phyloP scores from a whole-genome alignment of 495 filamentous ascomycete species.

The Evernia prunastri region DNA sequence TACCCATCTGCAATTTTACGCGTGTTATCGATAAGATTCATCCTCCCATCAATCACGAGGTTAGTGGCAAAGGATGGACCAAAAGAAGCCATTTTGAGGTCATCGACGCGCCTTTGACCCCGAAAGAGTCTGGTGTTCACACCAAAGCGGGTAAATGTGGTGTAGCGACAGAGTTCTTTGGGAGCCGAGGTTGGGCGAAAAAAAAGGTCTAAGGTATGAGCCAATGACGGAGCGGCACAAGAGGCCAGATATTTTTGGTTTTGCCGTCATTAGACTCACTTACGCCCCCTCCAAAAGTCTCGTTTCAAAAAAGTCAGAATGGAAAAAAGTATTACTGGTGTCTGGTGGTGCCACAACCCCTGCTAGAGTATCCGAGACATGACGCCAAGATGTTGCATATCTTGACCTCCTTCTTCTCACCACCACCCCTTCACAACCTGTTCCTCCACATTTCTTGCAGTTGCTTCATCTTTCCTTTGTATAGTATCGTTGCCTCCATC shows the following conservation, averaged over 20 bases:
- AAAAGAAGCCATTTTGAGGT: neutral
- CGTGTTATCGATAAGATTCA: neutral
- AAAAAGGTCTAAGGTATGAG: no score
- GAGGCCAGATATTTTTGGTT: neutral
- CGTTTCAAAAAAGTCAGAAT: neutral
- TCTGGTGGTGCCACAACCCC: neutral
- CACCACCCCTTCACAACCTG: neutral
- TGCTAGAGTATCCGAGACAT: neutral
- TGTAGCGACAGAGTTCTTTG: no score
- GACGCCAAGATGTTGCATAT: constrained; percentile 7
- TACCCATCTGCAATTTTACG: neutral
- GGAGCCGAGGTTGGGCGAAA: neutral
- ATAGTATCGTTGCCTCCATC: neutral
- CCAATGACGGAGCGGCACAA: neutral
- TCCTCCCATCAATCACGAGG: no score
- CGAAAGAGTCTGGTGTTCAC: neutral
- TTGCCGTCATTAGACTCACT: neutral
- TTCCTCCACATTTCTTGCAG: neutral
- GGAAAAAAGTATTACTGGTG: no score
- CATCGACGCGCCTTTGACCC: neutral
- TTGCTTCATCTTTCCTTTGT: neutral
- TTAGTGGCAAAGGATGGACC: neutral
- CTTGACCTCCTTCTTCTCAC: neutral
- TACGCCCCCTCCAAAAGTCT: neutral
- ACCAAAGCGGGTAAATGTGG: neutral